Conservation (phyloP, 768 basidiomycete genomes). For the Pleurotus citrinopileatus region DNA sequence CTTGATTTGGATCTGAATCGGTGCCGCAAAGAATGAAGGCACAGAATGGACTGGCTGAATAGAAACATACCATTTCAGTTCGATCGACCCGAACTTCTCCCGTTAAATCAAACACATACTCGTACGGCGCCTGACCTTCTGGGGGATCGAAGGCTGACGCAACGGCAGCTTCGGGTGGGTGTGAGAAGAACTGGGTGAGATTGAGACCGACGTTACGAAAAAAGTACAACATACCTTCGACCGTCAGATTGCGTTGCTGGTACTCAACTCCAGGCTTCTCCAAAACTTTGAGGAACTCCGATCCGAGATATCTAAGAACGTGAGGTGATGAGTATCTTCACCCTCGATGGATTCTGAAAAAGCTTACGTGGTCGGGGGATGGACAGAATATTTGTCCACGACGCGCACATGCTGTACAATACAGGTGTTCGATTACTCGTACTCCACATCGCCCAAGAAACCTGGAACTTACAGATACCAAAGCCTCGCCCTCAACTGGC, state of each 20-base stretch:
- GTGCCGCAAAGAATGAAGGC: constrained; percentile 9
- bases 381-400: constrained; percentile 72
- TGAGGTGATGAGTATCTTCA: not conserved
- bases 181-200: constrained; percentile 14
- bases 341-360: not conserved
- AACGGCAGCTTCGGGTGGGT: constrained; percentile 59
- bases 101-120: constrained; percentile 83
- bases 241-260: constrained; percentile 76
- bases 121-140: constrained; percentile 64
- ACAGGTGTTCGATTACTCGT: constrained; percentile 16
- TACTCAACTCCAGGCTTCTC: constrained; percentile 73
- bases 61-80: constrained; percentile 58
- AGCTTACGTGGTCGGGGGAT: constrained; percentile 70
- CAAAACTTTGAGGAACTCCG: constrained; percentile 71
- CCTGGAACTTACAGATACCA: constrained; percentile 61
- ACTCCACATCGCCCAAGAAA: constrained; percentile 12
- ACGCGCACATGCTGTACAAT: constrained; percentile 59
- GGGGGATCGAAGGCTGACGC: constrained; percentile 69
- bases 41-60: constrained; percentile 11
- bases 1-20: constrained; percentile 68
- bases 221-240: constrained; percentile 48
- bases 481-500: constrained; percentile 60
- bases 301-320: constrained; percentile 67
- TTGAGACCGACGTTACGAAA: constrained; percentile 9
- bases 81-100: constrained; percentile 79